Evolutionary conservation across 495 filamentous ascomycete genomes (phyloP).

Genomic region (Penicillium verhagenii): DNA sequence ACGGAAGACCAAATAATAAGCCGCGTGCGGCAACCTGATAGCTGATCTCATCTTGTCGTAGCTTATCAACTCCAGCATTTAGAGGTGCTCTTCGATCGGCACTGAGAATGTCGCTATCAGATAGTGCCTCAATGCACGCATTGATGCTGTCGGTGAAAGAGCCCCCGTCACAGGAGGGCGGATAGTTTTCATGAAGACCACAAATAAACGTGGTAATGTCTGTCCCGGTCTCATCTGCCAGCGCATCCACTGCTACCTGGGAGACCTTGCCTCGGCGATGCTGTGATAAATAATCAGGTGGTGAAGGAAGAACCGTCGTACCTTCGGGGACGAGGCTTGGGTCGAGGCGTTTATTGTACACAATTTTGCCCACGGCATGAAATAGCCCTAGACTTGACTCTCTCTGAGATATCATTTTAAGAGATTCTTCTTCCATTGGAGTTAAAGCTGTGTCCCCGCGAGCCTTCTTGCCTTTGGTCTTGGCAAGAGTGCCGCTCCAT

Average conservation of each 20-base stretch:
- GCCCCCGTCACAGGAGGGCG: conserved; percentile 72
- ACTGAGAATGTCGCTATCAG: conserved; percentile 79
- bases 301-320: conserved; percentile 37
- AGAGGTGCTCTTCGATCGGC: conserved; percentile 39
- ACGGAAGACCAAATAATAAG: conserved; percentile 76
- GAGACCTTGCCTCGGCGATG: conserved; percentile 63
- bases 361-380: conserved; percentile 91
- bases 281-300: conserved; percentile 63
- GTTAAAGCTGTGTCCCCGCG: conserved; percentile 57
- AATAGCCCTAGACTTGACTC: conserved; percentile 90
- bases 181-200: conserved; percentile 94
- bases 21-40: conserved; percentile 88
- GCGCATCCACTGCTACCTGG: conserved; percentile 66
- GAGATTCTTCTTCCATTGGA: conserved; percentile 65
- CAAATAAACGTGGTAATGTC: conserved; percentile 85
- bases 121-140: conserved; percentile 78
- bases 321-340: conserved; percentile 18
- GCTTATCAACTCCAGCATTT: conserved; percentile 60
- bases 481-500: conserved; percentile 64
- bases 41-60: conserved; percentile 88
- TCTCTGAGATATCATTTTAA: conserved; percentile 75
- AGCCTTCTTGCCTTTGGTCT: conserved; percentile 53
- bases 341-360: conserved; percentile 84
- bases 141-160: conserved; percentile 63
- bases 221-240: conserved; percentile 87